Base-by-base conservation (phyloP, 192 early-diverging fungal species). In the Glomus cerebriforme region DNA sequence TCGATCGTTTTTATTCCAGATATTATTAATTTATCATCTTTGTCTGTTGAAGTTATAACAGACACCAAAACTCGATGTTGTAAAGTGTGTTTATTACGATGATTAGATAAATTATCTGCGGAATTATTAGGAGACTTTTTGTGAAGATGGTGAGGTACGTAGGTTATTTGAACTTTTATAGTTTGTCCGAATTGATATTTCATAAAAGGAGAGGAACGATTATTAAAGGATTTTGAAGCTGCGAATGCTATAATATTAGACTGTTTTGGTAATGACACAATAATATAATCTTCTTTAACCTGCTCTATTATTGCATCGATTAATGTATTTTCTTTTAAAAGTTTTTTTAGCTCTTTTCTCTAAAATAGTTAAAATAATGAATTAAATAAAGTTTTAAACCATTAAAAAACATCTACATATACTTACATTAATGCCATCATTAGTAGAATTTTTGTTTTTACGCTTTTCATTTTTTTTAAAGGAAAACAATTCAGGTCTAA, bases 201-300 rank as follows among this genome's bases (percentile, higher is more conserved):
- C 73, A 88, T 89, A 76, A 92, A 91, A 22, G 91, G 91, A 62
- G 84, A 85, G 43, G 86, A 86, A 32, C 88, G 78, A 79, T 90
- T 85, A 83, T 92, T 92, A 83, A 85, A 87, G 24, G 84, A 80
- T 59, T 90, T 89, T 64, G 87, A 83, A 65, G 85, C 68, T 8
- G 91, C 90, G 82, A 91, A 92, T 1, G 85, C 87, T 72, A 92
- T 83, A 45, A 78, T 68, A 71, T 91, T 87, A 77, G 81, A 81
- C 47, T 85, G 54, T 39, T 78, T 75, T 1, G 94, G 93, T 70
- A 96, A 66, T 6, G 90, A 88, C 13, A 94, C 70, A 31, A 96
- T 87, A 29, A 90, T 66, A 76, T 96, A 96, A 80, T 92, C 91
- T 34, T 95, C 89, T 85, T 95, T 96, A 72, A 96, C 88, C 15